Conservation (phyloP, 345 rosid species). For the Eucalyptus fibrosa region DNA sequence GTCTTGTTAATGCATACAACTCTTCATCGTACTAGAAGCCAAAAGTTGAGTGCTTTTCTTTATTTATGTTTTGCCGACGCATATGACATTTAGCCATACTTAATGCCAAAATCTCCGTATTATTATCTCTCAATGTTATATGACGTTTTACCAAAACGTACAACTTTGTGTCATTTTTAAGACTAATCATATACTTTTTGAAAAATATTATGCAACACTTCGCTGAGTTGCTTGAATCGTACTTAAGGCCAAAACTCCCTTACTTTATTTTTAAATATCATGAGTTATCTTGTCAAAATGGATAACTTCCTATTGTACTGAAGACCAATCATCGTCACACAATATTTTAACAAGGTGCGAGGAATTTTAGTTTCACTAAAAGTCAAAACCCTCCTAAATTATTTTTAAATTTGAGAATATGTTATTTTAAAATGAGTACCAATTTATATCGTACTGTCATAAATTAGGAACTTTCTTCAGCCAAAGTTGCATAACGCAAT, state of each 20-base stretch:
- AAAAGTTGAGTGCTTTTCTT: not conserved
- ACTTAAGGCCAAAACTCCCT: not conserved
- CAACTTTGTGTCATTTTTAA: not conserved
- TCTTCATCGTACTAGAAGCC: not conserved
- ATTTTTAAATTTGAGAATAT: not conserved
- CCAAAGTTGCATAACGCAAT: not conserved
- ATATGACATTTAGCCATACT: not conserved
- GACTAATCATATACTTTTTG: not conserved
- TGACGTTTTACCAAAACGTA: not conserved
- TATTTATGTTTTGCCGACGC: not conserved
- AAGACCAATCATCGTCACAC: not conserved
- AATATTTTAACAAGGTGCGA: not conserved
- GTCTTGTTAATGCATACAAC: not conserved
- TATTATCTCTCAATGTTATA: not conserved
- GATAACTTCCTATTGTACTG: not conserved
- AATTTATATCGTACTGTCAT: not conserved
- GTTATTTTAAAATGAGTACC: not conserved
- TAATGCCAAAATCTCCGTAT: not conserved
- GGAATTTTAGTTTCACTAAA: not conserved
- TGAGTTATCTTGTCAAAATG: not conserved
- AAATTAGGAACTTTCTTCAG: not conserved
- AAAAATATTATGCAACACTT: not conserved
- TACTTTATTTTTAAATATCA: not conserved
- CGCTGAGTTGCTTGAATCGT: not conserved
- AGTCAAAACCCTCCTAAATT: not conserved